Conservation (phyloP, 2,329 filamentous ascomycete species). For the Ophiostoma pallidulum region DNA sequence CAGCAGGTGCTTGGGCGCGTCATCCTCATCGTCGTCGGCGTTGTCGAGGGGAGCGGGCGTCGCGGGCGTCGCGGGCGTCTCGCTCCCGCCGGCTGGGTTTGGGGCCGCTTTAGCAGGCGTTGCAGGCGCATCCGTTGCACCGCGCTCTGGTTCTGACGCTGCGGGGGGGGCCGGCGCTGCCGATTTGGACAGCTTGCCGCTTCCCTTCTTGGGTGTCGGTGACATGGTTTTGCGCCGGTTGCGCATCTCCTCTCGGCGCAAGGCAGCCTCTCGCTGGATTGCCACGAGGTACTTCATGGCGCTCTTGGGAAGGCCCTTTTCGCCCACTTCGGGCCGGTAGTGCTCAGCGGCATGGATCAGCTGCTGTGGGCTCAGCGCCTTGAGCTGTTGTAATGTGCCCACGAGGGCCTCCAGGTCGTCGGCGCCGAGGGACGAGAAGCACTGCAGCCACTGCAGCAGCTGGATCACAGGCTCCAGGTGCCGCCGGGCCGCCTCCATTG, state of each 20-base stretch:
- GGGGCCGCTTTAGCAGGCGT: slow-evolving; percentile 6
- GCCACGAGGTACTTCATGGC: slow-evolving; percentile 78
- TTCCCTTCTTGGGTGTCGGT: slow-evolving; percentile 26
- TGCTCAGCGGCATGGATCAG: slow-evolving; percentile 86
- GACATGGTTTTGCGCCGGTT: slow-evolving; percentile 38
- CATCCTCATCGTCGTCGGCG: slow-evolving; percentile 52
- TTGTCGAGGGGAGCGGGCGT: slow-evolving; percentile 32
- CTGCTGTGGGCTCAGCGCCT: slow-evolving; percentile 74
- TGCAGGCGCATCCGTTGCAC: not conserved
- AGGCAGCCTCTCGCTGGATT: slow-evolving; percentile 64
- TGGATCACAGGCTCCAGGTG: slow-evolving; percentile 89
- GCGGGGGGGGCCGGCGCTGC: not conserved
- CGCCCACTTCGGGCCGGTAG: slow-evolving; percentile 89
- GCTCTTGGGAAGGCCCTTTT: slow-evolving; percentile 81
- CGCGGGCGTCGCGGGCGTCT: slow-evolving; percentile 34
- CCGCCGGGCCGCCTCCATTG: slow-evolving; percentile 69
- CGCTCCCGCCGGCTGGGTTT: slow-evolving; percentile 27
- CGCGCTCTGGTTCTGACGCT: not conserved
- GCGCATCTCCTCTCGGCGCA: slow-evolving; percentile 45
- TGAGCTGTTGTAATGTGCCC: slow-evolving; percentile 81
- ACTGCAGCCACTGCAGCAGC: slow-evolving; percentile 93
- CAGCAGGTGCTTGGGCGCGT: slow-evolving; percentile 64
- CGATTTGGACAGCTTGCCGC: not conserved
- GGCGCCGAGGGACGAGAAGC: slow-evolving; percentile 79
- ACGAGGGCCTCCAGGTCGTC: slow-evolving; percentile 85